Base-by-base conservation (phyloP, 768 basidiomycete species). In the Hemileccinum impolitum region DNA sequence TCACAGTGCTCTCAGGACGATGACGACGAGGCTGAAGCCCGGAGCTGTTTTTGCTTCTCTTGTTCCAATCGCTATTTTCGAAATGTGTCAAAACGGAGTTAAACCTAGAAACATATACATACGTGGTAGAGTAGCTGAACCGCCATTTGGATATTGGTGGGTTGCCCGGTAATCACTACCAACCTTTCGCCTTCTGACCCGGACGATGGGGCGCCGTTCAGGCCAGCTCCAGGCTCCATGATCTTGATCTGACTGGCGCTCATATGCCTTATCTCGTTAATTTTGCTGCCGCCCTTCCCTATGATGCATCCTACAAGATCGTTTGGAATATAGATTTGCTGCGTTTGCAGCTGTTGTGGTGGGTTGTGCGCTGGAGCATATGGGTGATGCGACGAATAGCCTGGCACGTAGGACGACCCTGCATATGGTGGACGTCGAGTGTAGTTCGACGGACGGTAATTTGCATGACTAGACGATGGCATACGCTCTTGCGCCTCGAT, bases 271-370 rank as follows among this genome's bases (percentile, higher is more conserved):
- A 99, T 96, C 72, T 99, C 96, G 62, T 98, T 98, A 75, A 99
- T 99, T 72, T 98, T 99, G 65, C 87, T 85, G 10, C 96, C 96
- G 17, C 91, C 95, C 69, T 98, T 98, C 37, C 96, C 96, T 58
- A 99, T 99, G 70, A 99, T 93, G 55, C 89, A 91, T 11, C 92
- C 95, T 19, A 99, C 96, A 23, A 98, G 79, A 61, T 96, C 92
- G 64, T 97, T 97, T 7, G 96, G 96, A 55, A 99, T 96, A 67
- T 88, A 99, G 54, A 99, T 96, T 67, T 97, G 93, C 64, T 99
- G 96, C 4, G 93, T 96, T 69, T 96, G 93, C 47, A 94, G 69
- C 64, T 88, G 86, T 59, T 80, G 80, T 5, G 82, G 79, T 25
- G 83, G 79, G 56, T 80, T 79, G 37, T 82, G 80, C n/a, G 74